These are phyloP conservation scores for Floccularia luteovirens DNA, from an alignment of 768 basidiomycete genomes.

Conservation along the genomic window DNA sequence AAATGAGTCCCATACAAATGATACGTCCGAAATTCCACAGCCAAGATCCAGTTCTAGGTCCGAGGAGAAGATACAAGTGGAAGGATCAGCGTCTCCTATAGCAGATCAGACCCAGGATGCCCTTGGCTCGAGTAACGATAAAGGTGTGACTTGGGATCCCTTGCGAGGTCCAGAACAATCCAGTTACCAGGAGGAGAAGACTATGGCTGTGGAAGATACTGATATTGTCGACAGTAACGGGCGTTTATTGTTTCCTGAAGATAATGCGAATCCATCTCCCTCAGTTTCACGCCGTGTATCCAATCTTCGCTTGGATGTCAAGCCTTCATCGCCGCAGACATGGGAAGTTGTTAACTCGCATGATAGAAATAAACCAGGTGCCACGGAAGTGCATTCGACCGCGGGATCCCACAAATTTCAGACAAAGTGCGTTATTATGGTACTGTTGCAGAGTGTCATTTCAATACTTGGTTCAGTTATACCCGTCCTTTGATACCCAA, in stretches of 20 bases:
- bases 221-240: conserved; percentile 17
- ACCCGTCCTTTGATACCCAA: conserved; percentile 55
- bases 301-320: conserved; percentile 43
- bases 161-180: conserved; percentile 1
- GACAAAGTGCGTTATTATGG: conserved; percentile 23
- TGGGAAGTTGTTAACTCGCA: conserved; percentile 60
- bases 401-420: conserved; percentile 33
- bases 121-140: conserved; percentile 1
- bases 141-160: conserved; percentile 2
- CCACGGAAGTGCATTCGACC: conserved; percentile 18
- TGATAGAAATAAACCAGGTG: conserved; percentile 22
- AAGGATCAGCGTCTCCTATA: no score
- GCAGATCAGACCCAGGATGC: no score
- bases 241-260: conserved; percentile 13
- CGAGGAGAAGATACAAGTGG: not conserved
- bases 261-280: conserved; percentile 19
- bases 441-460: conserved; percentile 3
- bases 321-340: conserved; percentile 48
- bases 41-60: not conserved
- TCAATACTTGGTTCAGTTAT: conserved; percentile 14
- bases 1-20: not conserved
- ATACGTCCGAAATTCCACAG: not conserved
- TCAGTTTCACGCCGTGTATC: conserved; percentile 24
- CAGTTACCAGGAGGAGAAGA: not conserved
- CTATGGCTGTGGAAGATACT: not conserved